Conservation (phyloP, 768 basidiomycete species). For the Daedaleopsis sinensis region DNA sequence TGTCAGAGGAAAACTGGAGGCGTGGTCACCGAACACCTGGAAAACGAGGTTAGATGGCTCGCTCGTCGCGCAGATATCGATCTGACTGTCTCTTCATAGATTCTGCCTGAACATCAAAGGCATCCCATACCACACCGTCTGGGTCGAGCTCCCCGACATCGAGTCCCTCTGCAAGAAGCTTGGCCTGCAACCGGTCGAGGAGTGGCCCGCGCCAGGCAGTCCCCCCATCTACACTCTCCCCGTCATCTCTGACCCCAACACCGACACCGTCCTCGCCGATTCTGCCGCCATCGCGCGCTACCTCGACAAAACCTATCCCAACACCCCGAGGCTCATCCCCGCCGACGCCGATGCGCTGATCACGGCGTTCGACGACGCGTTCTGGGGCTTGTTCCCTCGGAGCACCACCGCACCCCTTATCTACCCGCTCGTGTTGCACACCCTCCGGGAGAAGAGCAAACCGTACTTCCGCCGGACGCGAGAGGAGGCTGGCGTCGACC, state of each 20-base stretch:
- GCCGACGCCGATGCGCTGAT: conserved; percentile 22
- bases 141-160: conserved; percentile 57
- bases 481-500: too few relatives aligned
- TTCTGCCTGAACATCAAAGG: conserved; percentile 43
- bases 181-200: conserved; percentile 42
- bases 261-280: conserved; percentile 24
- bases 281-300: conserved; percentile 31
- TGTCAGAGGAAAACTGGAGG: not conserved
- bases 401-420: conserved; percentile 12
- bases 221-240: conserved; percentile 29
- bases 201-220: conserved; percentile 23
- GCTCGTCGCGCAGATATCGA: not conserved
- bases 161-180: conserved; percentile 36
- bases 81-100: conserved; percentile 10
- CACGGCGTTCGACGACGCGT: conserved; percentile 18
- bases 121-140: conserved; percentile 47
- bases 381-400: not conserved
- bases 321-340: conserved; percentile 39
- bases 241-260: conserved; percentile 33
- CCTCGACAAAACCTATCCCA: conserved; percentile 29
- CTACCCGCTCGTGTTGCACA: conserved; percentile 10
- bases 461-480: conserved; percentile 39
- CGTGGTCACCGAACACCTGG: conserved; percentile 28
- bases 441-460: conserved; percentile 11
- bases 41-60: conserved; percentile 32